Percentiles rank a stretch among this genome's conserved stretches.
Conservation (phyloP, 192 early-diverging fungal genomes). For the Thoreauomyces humboldtii region DNA sequence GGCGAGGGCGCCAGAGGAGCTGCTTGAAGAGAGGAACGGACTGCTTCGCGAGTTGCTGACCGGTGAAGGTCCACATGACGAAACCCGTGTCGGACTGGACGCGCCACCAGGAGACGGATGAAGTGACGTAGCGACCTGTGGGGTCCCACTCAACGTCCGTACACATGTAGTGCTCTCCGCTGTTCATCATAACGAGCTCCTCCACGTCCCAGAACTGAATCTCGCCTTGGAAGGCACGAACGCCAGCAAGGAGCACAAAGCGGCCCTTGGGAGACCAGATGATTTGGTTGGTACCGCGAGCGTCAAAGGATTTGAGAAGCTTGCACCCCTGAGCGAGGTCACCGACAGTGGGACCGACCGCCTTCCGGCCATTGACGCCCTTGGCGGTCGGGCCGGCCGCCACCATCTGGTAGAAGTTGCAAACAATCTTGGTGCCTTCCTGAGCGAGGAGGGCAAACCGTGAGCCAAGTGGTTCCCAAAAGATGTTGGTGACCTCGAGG, state of each 20-base stretch:
- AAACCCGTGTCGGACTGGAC: constrained; percentile 88
- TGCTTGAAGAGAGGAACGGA: constrained; percentile 84
- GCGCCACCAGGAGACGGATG: constrained; percentile 83
- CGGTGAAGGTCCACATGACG: constrained; percentile 88
- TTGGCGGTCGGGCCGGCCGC: constrained; percentile 16
- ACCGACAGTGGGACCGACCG: constrained; percentile 9
- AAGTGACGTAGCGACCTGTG: constrained; percentile 90
- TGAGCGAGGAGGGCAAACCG: constrained; percentile 89
- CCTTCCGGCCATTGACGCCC: constrained; percentile 27
- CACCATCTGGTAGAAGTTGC: constrained; percentile 80
- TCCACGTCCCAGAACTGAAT: constrained; percentile 94
- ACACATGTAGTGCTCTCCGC: constrained; percentile 89
- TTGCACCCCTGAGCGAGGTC: constrained; percentile 57
- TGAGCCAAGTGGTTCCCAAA: constrained; percentile 92
- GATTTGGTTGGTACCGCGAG: constrained; percentile 78
- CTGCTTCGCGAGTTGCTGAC: constrained; percentile 73
- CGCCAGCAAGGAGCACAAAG: constrained; percentile 81
- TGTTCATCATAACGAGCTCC: constrained; percentile 56
- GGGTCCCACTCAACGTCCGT: constrained; percentile 99
- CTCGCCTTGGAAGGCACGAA: constrained; percentile 70
- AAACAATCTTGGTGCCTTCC: constrained; percentile 58
- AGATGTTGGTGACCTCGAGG: constrained; percentile 78
- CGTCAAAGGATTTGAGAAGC: constrained; percentile 78
- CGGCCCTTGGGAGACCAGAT: constrained; percentile 97
- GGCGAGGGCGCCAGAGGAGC: constrained; percentile 93